Percentiles rank a stretch among this genome's conserved stretches.
phyloP scores from a whole-genome alignment of 169 alveolate genomes.

The Cryptosporidium baileyi region DNA sequence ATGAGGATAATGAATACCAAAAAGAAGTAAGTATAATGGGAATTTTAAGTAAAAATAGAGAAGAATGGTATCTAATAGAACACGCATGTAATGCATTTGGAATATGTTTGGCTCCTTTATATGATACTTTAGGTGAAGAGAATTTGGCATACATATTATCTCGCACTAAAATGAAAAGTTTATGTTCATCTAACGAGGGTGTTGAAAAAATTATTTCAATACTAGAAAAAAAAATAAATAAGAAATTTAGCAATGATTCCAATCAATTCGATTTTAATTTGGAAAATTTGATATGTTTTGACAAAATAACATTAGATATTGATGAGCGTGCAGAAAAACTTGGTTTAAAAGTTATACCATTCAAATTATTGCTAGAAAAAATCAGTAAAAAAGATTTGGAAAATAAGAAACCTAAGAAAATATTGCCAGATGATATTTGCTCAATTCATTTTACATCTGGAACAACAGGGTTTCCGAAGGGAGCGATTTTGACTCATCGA shows the following conservation, averaged over 20 bases:
- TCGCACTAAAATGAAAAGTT: slow-evolving; percentile 73
- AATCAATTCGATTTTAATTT: slow-evolving; percentile 32
- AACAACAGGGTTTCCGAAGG: slow-evolving; percentile 93
- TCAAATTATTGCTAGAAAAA: slow-evolving; percentile 5
- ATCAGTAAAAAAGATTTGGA: slow-evolving; percentile 36
- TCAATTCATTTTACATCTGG: slow-evolving; percentile 90
- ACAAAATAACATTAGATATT: neutral
- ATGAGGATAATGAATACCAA: slow-evolving; percentile 37
- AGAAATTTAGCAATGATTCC: slow-evolving; percentile 41
- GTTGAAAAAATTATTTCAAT: slow-evolving; percentile 57
- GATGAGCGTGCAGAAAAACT: slow-evolving; percentile 13
- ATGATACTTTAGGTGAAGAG: slow-evolving; percentile 83
- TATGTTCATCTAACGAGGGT: slow-evolving; percentile 73
- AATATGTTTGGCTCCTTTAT: slow-evolving; percentile 79
- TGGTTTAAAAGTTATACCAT: slow-evolving; percentile 45
- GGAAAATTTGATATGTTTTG: slow-evolving; percentile 29
- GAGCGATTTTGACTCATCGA: slow-evolving; percentile 86
- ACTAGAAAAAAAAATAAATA: slow-evolving; percentile 28
- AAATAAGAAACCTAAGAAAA: slow-evolving; percentile 65
- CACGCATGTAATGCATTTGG: slow-evolving; percentile 78
- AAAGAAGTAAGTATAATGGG: slow-evolving; percentile 77
- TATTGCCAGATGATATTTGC: slow-evolving; percentile 73
- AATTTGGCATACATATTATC: slow-evolving; percentile 75
- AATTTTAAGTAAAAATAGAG: slow-evolving; percentile 82
- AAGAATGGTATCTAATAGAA: slow-evolving; percentile 86